A percentile compares a stretch with the other conserved stretches of the same genome.
Evolutionary conservation across 1,139 yeast species (phyloP).

Genomic region (Magnusiomyces paraingens): DNA sequence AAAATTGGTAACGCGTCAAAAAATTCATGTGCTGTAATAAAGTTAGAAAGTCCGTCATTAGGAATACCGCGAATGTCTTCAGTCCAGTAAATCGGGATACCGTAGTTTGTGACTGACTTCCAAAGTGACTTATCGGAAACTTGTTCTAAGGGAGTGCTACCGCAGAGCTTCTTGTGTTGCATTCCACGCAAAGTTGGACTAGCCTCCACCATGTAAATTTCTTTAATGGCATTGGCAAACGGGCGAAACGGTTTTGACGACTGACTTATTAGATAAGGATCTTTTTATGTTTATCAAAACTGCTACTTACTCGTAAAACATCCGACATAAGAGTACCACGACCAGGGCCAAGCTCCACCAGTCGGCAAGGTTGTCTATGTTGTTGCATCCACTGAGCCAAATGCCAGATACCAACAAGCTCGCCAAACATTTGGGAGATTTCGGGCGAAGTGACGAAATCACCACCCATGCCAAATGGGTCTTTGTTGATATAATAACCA

Average conservation of each 20-base stretch:
- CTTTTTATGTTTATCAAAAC: slow-evolving; percentile 41
- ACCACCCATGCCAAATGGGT: slow-evolving; percentile 64
- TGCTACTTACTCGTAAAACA: slow-evolving; percentile 37
- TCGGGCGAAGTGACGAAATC: slow-evolving; percentile 86
- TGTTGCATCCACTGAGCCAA: slow-evolving; percentile 53
- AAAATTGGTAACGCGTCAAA: slow-evolving; percentile 83
- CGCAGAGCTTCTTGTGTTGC: slow-evolving; percentile 51
- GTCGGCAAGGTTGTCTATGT: slow-evolving; percentile 45
- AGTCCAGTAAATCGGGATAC: slow-evolving; percentile 57
- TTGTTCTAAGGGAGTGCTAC: slow-evolving; percentile 25
- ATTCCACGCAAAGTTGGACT: slow-evolving; percentile 55
- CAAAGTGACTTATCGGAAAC: slow-evolving; percentile 34
- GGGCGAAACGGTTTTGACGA: slow-evolving; percentile 28
- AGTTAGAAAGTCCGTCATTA: slow-evolving; percentile 42
- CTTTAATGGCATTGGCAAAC: slow-evolving; percentile 29
- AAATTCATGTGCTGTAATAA: slow-evolving; percentile 75
- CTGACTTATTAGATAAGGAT: slow-evolving; percentile 10
- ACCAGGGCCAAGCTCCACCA: slow-evolving; percentile 90
- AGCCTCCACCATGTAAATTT: slow-evolving; percentile 62
- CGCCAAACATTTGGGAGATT: slow-evolving; percentile 83
- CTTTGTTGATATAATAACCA: slow-evolving; percentile 75
- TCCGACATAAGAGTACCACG: slow-evolving; percentile 75
- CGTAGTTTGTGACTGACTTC: slow-evolving; percentile 42
- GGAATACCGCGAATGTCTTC: slow-evolving; percentile 57
- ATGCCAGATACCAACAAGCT: slow-evolving; percentile 71